Evolutionary conservation across 2,329 filamentous ascomycete genomes (phyloP), one percentile per base, ranked within the genome.

Genomic region (Cordyceps militaris): DNA sequence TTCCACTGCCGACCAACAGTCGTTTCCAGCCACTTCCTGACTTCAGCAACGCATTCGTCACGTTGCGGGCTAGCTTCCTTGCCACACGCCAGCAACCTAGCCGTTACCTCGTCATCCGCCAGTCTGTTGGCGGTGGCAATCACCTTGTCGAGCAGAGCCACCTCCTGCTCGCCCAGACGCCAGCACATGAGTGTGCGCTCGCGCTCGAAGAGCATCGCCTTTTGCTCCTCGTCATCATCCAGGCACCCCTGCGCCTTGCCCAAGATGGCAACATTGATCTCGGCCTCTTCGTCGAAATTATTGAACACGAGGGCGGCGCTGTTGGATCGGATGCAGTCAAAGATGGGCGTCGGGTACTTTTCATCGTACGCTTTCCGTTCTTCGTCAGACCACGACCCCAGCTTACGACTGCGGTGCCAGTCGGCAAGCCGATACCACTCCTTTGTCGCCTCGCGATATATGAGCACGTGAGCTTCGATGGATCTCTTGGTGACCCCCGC

Each of bases 371-470:
- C 61, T 3, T 43, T 13, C 3, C 32, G 46, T 38, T 66, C 57
- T 13, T 63, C 57, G 1, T 42, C 28, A 7, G 63, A 63, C 63
- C 63, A 66, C 14, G 28, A 24, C 0, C 47, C 24, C 3, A 64
- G 16, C n/a, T 65, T 65, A 40, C 44, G 58, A 38, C 43, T 59
- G 24, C 61, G 61, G 32, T 65, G 64, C 62, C 60, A 61, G 48
- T 66, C 63, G 1, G 61, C 34, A 13, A 62, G 52, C 10, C 62
- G 61, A 16, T 59, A 61, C 64, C 64, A 64, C 10, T 49, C 47
- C 2, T 58, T 53, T 1, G 47, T 62, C 13, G 36, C 30, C 4
- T 61, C 57, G 23, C 61, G 34, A 24, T 38, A 61, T 11, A 63
- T 4, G 9, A 63, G 24, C 1, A 65, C 52, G 21, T 62, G 56